phyloP scores from a whole-genome alignment of 129 eudicot genomes.

The Calendula officinalis region DNA sequence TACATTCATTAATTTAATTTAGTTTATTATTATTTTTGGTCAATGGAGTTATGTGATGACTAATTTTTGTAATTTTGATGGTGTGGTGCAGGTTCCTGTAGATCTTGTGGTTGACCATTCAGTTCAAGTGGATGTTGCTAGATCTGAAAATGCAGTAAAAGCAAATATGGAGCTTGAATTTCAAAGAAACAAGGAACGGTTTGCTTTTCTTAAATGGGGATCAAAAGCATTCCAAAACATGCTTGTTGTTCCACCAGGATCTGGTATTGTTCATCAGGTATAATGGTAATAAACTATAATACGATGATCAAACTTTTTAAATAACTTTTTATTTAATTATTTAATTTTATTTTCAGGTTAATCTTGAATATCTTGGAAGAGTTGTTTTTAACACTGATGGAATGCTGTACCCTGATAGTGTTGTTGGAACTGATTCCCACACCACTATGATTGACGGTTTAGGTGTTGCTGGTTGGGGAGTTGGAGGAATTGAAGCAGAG shows the following conservation, averaged over 20 bases:
- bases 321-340: neutral
- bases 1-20: neutral
- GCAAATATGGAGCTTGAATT: slow-evolving; percentile 95
- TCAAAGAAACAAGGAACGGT: slow-evolving; percentile 90
- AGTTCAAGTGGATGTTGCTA: slow-evolving; percentile 90
- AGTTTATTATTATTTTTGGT: too few species aligned
- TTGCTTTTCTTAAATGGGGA: slow-evolving; percentile 96
- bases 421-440: slow-evolving; percentile 95
- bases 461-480: slow-evolving; percentile 80
- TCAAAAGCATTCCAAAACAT: slow-evolving; percentile 96
- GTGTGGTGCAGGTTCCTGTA: slow-evolving; percentile 74
- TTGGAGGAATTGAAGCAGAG: slow-evolving; percentile 99
- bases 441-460: slow-evolving; percentile 98
- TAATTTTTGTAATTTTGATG: slow-evolving; percentile 20
- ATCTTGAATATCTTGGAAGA: slow-evolving; percentile 96
- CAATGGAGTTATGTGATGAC: too few species aligned
- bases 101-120: slow-evolving; percentile 95
- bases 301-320: too few species aligned
- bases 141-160: slow-evolving; percentile 93
- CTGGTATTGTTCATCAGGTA: slow-evolving; percentile 99
- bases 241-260: slow-evolving; percentile 99
- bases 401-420: slow-evolving; percentile 88
- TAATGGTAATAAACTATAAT: neutral
- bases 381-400: slow-evolving; percentile 92
- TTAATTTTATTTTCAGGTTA: slow-evolving; percentile 53